phyloP scores from a whole-genome alignment of 805 yeast species.

The Monosporozyma siamensis region DNA sequence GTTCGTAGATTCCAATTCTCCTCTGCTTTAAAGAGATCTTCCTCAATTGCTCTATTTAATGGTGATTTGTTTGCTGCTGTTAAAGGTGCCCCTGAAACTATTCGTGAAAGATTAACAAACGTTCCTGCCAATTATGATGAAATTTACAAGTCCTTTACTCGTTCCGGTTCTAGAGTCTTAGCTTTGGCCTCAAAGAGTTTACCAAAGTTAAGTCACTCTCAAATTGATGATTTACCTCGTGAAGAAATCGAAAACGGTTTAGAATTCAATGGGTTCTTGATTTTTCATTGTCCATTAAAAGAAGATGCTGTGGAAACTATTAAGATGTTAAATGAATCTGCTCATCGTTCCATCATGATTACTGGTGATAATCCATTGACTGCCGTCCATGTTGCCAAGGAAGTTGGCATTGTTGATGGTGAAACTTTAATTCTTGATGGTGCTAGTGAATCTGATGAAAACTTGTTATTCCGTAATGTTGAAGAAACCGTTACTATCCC shows the following conservation, averaged over 20 bases:
- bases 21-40: conserved; percentile 88
- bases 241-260: conserved; percentile 67
- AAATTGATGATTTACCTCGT: conserved; percentile 56
- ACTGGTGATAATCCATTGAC: conserved; percentile 98
- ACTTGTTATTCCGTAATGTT: conserved; percentile 77
- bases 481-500: conserved; percentile 66
- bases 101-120: conserved; percentile 59
- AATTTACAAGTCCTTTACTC: conserved; percentile 79
- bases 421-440: conserved; percentile 80
- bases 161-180: conserved; percentile 92
- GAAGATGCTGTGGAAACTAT: conserved; percentile 85
- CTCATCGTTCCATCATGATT: conserved; percentile 94
- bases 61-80: conserved; percentile 65
- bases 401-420: conserved; percentile 78
- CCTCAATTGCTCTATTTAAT: conserved; percentile 62
- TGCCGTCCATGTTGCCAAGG: conserved; percentile 94
- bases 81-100: conserved; percentile 98
- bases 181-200: conserved; percentile 84
- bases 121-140: conserved; percentile 79
- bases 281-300: conserved; percentile 96
- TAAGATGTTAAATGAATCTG: conserved; percentile 85
- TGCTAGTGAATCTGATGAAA: conserved; percentile 59
- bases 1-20: conserved; percentile 95
- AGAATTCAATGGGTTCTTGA: conserved; percentile 82
- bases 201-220: conserved; percentile 40